Evolutionary conservation across 148 eudicot genomes (phyloP), one percentile per base, ranked within the genome.

Genomic region (Vaccinium corymbosum): DNA sequence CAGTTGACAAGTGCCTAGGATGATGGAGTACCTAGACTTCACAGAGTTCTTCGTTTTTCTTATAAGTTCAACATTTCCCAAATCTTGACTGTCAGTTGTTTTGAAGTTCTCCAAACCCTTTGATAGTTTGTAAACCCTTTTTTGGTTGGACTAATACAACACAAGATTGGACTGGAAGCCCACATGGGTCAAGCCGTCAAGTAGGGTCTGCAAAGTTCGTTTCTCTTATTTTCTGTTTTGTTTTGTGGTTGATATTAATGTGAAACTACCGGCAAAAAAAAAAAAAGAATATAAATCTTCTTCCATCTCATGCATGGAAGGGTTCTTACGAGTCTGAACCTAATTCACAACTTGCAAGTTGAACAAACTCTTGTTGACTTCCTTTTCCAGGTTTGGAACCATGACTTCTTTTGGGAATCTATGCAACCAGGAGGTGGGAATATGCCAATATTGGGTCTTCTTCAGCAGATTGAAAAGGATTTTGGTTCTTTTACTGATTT

Each of bases 371-470:
- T 83, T 38, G 56, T 78, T 72, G 61, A n/a, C 51, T 46, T 68
- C 55, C n/a, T 76, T 79, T 85, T 86, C 22, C 85, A 96, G 98
- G 98, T 96, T 35, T 96, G 97, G 98, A 96, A 94, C 89, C 98
- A 96, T 79, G 97, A 96, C 82, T 96, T 96, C 88, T 96, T 96
- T 90, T 96, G 98, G 98, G 98, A 96, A 85, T 92, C 98, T 76
- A 96, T 96, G 98, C 95, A 92, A 89, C 98, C 98, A 73, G 98
- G 93, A 83, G 98, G 98, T 35, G 98, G 94, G 71, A 89, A 89
- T 75, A 84, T 88, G 87, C 98, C 98, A 11, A 89, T 85, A 83
- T 82, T 93, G 84, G 98, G 95, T 82, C 90, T 94, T 74, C 94
- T 96, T 85, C 82, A 83, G 80, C 95, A 93, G 86, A 94, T 96